Evolutionary conservation across 164 flowering plant genomes (phyloP), one percentile per base, ranked within the genome.

Genomic region (Amborella trichopoda): DNA sequence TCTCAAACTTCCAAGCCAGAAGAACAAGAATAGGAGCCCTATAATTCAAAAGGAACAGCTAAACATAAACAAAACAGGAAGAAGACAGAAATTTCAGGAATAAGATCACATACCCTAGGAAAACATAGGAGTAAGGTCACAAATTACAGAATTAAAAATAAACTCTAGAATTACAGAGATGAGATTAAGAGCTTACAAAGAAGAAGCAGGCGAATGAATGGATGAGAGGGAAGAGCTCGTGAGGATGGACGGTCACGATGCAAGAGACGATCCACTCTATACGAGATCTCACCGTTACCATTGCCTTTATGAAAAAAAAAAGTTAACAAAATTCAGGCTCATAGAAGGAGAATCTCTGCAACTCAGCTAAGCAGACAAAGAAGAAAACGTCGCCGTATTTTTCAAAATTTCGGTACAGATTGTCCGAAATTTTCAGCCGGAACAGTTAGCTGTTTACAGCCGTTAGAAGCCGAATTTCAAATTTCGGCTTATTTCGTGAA

Each of bases 181-280:
- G 10, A 32, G 26, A 26, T 28, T 24, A 25, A 25, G 10, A 13
- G 48, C 82, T 65, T 68, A 91, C 99, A 65, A 84, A 91, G 85
- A 91, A 91, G 80, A 91, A 87, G 37, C 85, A 80, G 19, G 83
- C 72, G 38, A 82, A 59, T 14, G 99, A 80, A 54, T 83, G 83
- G 54, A 87, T 61, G 44, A 87, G 50, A 0, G 81, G 60, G 6
- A 94, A 67, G 56, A 65, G 72, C 74, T 91, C 99, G 66, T 87
- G 90, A 28, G 99, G 90, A 55, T 80, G 78, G 46, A 84, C 93
- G 3, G 76, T 28, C 6, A 90, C 95, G 50, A 79, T 70, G 16
- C 60, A 45, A 19, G 94, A 72, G 6, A 81, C 40, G 43, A 81
- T 49, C 43, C 71, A 54, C 34, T 79, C 74, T 13, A 78, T 3